Base-by-base conservation (phyloP, 1,284 basidiomycete species). In the Pterula multifida region DNA sequence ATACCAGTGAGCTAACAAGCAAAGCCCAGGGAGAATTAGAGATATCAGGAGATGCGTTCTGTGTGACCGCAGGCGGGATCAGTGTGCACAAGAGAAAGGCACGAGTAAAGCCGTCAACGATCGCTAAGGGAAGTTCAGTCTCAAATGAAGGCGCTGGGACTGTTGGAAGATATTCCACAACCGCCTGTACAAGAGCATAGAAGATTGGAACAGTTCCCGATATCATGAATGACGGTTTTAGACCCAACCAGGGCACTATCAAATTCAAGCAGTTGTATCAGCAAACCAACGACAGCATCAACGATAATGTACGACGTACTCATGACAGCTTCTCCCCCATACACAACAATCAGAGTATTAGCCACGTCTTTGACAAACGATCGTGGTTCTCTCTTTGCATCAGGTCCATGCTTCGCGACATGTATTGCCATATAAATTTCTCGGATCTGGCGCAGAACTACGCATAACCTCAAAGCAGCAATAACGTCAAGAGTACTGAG, bases 21-120 rank as follows among this genome's bases (percentile, higher is more conserved):
- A 88, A 70, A 0, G 81, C 73, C 82, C 84, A 88, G 0, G 85
- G 81, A 1, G 82, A 86, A 25, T 64, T 63, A 2, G 79, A 65
- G 24, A 87, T 66, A 0, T 60, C 56, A 1, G 73, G 61, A 1
- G 69, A 72, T 0, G 73, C 45, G 55, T 81, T 75, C 19, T 66
- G 59, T 23, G 73, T 72, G 2, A 88, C 78, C 48, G 72, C 61
- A 4, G 79, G 76, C 1, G 85, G 85, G 35, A 86, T 76, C 49
- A 85, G 68, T 57, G 75, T 75, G 63, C 84, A 86, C 1, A 88
- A 63, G n/a, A 88, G 71, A 57, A 76, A 72, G 3, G 82, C 76
- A 61, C 84, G 81, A 15, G 76, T 75, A 54, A 86, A 71, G 2
- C 78, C 82, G 59, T 88, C 85, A 21, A 86, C 50, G 35, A 84